A percentile compares a stretch with the other conserved stretches of the same genome.
These are phyloP conservation scores for Coniferiporia sulphurascens DNA, from an alignment of 1,284 basidiomycete species.

Conservation along the genomic window DNA sequence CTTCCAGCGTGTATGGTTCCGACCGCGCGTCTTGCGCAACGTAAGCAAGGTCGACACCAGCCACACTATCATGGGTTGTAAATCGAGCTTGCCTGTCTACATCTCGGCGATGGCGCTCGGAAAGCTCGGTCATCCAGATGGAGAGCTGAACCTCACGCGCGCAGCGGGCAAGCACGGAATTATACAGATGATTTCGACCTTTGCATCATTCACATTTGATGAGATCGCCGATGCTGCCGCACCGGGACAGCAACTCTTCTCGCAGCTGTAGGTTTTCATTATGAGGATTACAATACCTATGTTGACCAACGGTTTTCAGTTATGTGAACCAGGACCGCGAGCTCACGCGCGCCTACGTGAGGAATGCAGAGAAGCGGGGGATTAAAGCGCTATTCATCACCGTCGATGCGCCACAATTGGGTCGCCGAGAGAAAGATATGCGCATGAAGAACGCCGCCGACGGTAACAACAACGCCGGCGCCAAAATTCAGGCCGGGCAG, in stretches of 20 bases:
- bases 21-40: constrained; percentile 64
- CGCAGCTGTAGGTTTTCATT: constrained; percentile 56
- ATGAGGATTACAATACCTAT: neutral
- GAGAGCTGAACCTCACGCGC: constrained; percentile 84
- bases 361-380: constrained; percentile 79
- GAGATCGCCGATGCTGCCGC: constrained; percentile 77
- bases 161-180: constrained; percentile 76
- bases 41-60: constrained; percentile 59
- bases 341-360: constrained; percentile 78
- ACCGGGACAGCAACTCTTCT: constrained; percentile 72
- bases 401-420: constrained; percentile 90
- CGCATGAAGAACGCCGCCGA: constrained; percentile 75
- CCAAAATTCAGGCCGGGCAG: constrained; percentile 56
- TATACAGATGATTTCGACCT: constrained; percentile 92
- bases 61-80: constrained; percentile 53
- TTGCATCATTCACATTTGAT: constrained; percentile 87
- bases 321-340: constrained; percentile 85
- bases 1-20: constrained; percentile 71
- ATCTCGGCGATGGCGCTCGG: constrained; percentile 72
- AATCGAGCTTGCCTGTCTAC: constrained; percentile 56
- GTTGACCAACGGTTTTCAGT: constrained; percentile 30
- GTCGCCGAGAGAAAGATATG: constrained; percentile 93
- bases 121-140: constrained; percentile 91
- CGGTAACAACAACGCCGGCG: constrained; percentile 60
- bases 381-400: constrained; percentile 89